Base-by-base conservation (phyloP, 2,329 filamentous ascomycete genomes). In the Falciphora oryzae region DNA sequence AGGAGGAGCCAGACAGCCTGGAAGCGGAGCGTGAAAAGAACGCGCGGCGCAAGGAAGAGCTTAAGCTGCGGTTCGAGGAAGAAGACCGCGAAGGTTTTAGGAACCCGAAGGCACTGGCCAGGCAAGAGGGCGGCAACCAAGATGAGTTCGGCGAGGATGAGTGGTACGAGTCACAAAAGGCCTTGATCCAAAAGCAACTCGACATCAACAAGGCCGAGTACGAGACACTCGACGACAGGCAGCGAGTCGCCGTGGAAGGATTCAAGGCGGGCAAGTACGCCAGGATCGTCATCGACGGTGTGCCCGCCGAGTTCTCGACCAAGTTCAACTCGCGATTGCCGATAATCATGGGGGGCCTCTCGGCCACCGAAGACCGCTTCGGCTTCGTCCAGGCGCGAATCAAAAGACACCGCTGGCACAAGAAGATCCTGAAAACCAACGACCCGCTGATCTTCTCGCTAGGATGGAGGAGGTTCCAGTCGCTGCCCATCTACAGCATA, bases 81-180 rank as follows among this genome's bases (percentile, higher is more conserved):
- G 95, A 99, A 80, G 95, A 99, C 73, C 86, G 92, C n/a, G 95
- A 99, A 74, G 95, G 95, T 0, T 93, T 97, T 74, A 87, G 91
- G 71, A 96, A 96, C 72, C 92, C 95, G 76, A 96, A 96, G 73
- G 88, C 91, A 32, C 86, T 89, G 62, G 90, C 90, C 14, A 85
- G 89, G 50, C 82, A 86, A 68, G 90, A 92, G 69, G 87, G 85
- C 35, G 89, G 84, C 44, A 83, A 83, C 3, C 81, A 87, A 7
- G 87, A 94, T 63, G 90, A 96, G 73, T 98, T 96, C 72, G 95
- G 93, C 63, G 95, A 99, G 76, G 95, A 99, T 74, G 92, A 99
- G 65, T 99, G 96, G 96, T 99, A 99, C 74, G 95, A 98, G 73
- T 87, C 91, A 32, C 95, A 99, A 74, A 99, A 99, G 79, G 92